phyloP scores from a whole-genome alignment of 2,329 filamentous ascomycete species.

The Penicillium sp. region DNA sequence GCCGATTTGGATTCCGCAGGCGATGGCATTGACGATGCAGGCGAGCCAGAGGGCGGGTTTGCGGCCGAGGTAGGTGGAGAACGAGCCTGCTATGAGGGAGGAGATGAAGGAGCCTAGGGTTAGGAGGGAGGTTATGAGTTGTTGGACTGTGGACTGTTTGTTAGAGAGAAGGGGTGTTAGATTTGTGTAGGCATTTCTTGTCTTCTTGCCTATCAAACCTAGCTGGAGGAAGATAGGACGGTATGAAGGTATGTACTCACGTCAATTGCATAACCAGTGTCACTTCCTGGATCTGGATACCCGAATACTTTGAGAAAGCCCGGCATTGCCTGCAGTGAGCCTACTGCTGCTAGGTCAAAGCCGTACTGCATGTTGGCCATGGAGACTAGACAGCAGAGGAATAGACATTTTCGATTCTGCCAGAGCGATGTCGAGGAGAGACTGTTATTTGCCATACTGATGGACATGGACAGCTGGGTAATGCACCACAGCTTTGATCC shows the following conservation, averaged over 20 bases:
- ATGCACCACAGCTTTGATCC: not conserved
- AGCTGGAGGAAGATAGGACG: not conserved
- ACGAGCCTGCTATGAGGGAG: conserved; percentile 55
- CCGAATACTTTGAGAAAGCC: conserved; percentile 60
- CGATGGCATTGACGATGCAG: conserved; percentile 53
- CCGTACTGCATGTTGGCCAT: conserved; percentile 52
- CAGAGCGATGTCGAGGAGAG: conserved; percentile 24
- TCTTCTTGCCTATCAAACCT: no score
- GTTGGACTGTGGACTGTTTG: conserved; percentile 55
- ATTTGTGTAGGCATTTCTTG: not conserved
- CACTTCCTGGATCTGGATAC: conserved; percentile 48
- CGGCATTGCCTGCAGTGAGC: conserved; percentile 58
- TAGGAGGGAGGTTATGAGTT: conserved; percentile 59
- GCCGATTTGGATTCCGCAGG: conserved; percentile 54
- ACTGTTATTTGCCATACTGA: conserved; percentile 11
- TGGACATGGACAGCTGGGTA: not conserved
- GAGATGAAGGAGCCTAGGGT: conserved; percentile 59
- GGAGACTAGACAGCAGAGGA: conserved; percentile 25
- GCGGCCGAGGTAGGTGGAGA: conserved; percentile 57
- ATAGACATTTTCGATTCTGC: conserved; percentile 29
- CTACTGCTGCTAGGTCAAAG: conserved; percentile 56
- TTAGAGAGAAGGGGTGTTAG: not conserved
- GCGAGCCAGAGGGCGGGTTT: conserved; percentile 56
- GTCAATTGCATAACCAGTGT: conserved; percentile 32
- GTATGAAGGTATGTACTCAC: conserved; percentile 4